Evolutionary conservation across 768 basidiomycete species (phyloP).

Genomic region (Amanita phalloides): DNA sequence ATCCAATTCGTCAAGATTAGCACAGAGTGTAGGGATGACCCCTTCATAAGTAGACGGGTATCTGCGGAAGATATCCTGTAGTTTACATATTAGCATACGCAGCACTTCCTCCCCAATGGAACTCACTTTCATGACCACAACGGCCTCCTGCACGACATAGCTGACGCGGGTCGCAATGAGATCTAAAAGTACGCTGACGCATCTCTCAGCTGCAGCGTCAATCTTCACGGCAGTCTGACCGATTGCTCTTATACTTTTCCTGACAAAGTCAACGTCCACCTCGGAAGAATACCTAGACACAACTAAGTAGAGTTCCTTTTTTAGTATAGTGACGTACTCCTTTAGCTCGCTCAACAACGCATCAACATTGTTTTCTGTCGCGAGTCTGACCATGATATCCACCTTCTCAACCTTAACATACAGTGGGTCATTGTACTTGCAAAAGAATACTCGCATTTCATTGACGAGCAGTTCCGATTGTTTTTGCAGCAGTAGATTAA

Average conservation of each 20-base stretch:
- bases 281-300: conserved; percentile 79
- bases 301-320: neutral
- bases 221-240: conserved; percentile 96
- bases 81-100: neutral
- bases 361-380: conserved; percentile 86
- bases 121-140: conserved; percentile 95
- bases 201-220: conserved; percentile 84
- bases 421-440: conserved; percentile 99
- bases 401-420: conserved; percentile 98
- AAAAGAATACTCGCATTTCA: conserved; percentile 99
- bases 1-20: conserved; percentile 92
- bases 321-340: conserved; percentile 49
- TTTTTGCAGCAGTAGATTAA: conserved; percentile 93
- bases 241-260: conserved; percentile 91
- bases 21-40: conserved; percentile 89
- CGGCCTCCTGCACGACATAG: conserved; percentile 97
- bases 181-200: conserved; percentile 89
- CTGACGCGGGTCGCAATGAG: conserved; percentile 89
- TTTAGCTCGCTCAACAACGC: conserved; percentile 91
- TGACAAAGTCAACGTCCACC: conserved; percentile 97
- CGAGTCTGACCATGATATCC: conserved; percentile 95
- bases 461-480: conserved; percentile 82
- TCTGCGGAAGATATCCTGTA: conserved; percentile 93
- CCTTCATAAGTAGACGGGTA: conserved; percentile 96
- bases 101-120: neutral